Conservation (phyloP, 2,329 filamentous ascomycete genomes). For the Epichloe coenophiala region DNA sequence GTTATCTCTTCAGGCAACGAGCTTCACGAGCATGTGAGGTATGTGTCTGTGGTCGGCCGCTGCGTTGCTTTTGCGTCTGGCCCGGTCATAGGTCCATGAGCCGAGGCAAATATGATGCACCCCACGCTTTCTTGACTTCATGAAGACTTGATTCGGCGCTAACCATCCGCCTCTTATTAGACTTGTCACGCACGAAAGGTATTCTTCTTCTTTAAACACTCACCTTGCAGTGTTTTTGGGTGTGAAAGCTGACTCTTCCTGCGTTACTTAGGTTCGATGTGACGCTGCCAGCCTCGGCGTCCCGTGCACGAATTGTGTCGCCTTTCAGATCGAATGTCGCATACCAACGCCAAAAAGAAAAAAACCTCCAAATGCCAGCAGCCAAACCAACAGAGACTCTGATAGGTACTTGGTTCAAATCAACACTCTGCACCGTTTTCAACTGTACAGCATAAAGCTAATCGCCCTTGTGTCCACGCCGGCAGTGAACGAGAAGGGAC, state of each 20-base stretch:
- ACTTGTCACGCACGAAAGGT: conserved; percentile 97
- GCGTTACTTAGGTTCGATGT: conserved; percentile 66
- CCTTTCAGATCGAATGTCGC: conserved; percentile 95
- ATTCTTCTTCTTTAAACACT: conserved; percentile 18
- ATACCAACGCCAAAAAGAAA: conserved; percentile 93
- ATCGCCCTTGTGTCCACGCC: conserved; percentile 4
- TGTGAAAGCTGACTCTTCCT: not conserved
- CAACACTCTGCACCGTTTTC: not conserved
- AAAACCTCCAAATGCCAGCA: conserved; percentile 46
- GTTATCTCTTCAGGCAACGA: conserved; percentile 54
- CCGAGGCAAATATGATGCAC: conserved; percentile 31
- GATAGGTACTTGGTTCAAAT: conserved; percentile 44
- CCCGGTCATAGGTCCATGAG: conserved; percentile 20
- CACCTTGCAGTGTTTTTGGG: conserved; percentile 1
- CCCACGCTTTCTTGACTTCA: conserved; percentile 16
- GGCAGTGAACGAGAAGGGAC: conserved; percentile 39
- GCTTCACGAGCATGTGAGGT: conserved; percentile 89
- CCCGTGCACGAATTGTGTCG: conserved; percentile 96
- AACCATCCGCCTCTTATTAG: conserved; percentile 29
- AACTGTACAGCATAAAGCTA: conserved; percentile 6
- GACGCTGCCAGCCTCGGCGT: conserved; percentile 93
- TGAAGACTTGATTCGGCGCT: conserved; percentile 12
- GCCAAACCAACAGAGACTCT: conserved; percentile 41
- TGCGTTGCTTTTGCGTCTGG: conserved; percentile 12
- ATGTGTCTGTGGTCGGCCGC: conserved; percentile 30